A percentile compares a stretch with the other conserved stretches of the same genome.
Evolutionary conservation across 306 rosid species (phyloP).

Genomic region (Prunus mira): DNA sequence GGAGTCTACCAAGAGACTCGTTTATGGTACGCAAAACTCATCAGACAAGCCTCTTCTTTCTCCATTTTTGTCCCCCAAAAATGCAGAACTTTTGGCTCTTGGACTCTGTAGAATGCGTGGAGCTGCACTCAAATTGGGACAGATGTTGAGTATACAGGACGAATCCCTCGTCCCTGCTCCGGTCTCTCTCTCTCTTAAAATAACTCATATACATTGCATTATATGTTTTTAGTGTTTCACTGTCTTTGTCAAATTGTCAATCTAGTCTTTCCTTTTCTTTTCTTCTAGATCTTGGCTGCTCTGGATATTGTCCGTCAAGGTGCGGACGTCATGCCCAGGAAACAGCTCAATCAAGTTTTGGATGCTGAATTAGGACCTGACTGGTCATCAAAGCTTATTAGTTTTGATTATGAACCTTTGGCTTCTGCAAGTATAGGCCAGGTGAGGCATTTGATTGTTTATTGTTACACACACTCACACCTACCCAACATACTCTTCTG

Average conservation of each 20-base stretch:
- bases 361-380: constrained; percentile 74
- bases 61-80: constrained; percentile 70
- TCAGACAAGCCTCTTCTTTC: constrained; percentile 52
- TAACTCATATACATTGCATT: neutral
- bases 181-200: constrained; percentile 18
- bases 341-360: constrained; percentile 85
- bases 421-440: constrained; percentile 99
- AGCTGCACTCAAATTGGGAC: constrained; percentile 91
- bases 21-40: constrained; percentile 50
- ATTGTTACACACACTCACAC: neutral
- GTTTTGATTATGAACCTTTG: constrained; percentile 88
- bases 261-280: neutral
- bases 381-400: constrained; percentile 70
- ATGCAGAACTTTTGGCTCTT: constrained; percentile 85
- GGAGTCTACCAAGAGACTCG: constrained; percentile 87
- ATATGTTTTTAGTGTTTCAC: neutral
- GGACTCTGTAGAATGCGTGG: constrained; percentile 96
- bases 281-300: constrained; percentile 79
- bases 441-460: constrained; percentile 34
- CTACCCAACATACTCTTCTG: neutral
- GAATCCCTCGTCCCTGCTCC: constrained; percentile 93
- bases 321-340: constrained; percentile 93
- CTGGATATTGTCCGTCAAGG: constrained; percentile 96
- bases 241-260: constrained; percentile 8
- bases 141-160: constrained; percentile 96